These are phyloP conservation scores for Coprinopsis marcescibilis DNA, from an alignment of 768 basidiomycete genomes.

Conservation along the genomic window DNA sequence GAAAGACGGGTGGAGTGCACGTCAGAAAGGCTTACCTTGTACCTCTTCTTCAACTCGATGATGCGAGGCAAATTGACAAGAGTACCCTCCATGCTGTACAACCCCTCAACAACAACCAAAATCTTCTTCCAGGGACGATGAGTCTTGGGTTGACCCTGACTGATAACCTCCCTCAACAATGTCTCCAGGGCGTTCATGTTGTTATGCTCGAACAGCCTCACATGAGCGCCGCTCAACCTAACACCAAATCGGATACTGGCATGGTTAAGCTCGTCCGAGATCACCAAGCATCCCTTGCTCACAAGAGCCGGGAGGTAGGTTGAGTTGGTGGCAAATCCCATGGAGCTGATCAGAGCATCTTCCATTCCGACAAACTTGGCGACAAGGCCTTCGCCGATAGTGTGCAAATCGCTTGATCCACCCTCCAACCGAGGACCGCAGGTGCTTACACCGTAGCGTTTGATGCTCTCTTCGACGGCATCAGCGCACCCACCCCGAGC, in stretches of 20 bases:
- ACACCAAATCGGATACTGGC: slow-evolving; percentile 93
- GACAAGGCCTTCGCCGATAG: slow-evolving; percentile 76
- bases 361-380: slow-evolving; percentile 88
- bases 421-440: slow-evolving; percentile 78
- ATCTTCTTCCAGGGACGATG: slow-evolving; percentile 99
- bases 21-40: slow-evolving; percentile 65
- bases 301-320: slow-evolving; percentile 90
- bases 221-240: slow-evolving; percentile 79
- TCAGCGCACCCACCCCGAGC: slow-evolving; percentile 91
- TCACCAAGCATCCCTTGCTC: slow-evolving; percentile 85
- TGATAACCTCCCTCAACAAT: slow-evolving; percentile 83
- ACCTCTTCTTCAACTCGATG: slow-evolving; percentile 84
- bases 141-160: slow-evolving; percentile 95
- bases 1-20: too few relatives aligned
- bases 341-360: slow-evolving; percentile 84
- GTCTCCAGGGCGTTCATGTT: slow-evolving; percentile 80
- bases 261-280: slow-evolving; percentile 97
- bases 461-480: slow-evolving; percentile 80
- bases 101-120: slow-evolving; percentile 86
- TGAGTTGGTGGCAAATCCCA: slow-evolving; percentile 97
- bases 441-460: slow-evolving; percentile 73
- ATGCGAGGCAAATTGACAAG: slow-evolving; percentile 78
- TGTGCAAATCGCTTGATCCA: slow-evolving; percentile 83
- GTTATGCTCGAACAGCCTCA: slow-evolving; percentile 96
- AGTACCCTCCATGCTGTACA: slow-evolving; percentile 99